phyloP scores from a whole-genome alignment of 306 rosid genomes.

The Prunus padus region DNA sequence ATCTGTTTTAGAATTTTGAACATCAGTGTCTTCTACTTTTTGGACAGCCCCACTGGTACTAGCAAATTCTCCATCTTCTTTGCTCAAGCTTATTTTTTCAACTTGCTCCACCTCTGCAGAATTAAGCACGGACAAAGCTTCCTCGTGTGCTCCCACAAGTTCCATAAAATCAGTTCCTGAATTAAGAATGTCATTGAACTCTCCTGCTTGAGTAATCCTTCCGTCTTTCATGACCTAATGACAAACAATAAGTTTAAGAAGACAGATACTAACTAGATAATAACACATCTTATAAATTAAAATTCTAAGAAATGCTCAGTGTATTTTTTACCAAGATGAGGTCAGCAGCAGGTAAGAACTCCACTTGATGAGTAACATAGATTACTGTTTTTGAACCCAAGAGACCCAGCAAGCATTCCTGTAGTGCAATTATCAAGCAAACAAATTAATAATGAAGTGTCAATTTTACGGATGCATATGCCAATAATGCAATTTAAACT shows the following conservation, averaged over 20 bases:
- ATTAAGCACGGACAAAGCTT: slow-evolving; percentile 68
- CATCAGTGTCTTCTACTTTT: slow-evolving; percentile 35
- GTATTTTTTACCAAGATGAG: slow-evolving; percentile 60
- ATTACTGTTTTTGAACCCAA: slow-evolving; percentile 72
- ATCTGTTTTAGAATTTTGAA: slow-evolving; percentile 38
- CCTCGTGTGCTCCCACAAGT: slow-evolving; percentile 81
- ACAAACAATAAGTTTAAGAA: not conserved
- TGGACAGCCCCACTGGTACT: slow-evolving; percentile 23
- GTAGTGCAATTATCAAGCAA: slow-evolving; percentile 16
- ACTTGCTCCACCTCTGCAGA: slow-evolving; percentile 30
- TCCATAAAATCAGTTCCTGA: slow-evolving; percentile 72
- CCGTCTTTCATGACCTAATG: slow-evolving; percentile 86
- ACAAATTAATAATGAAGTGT: not conserved
- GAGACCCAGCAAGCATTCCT: slow-evolving; percentile 82
- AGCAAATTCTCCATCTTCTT: slow-evolving; percentile 29
- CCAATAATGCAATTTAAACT: not conserved
- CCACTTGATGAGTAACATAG: slow-evolving; percentile 86
- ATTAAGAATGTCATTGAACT: slow-evolving; percentile 57
- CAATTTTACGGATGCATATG: not conserved
- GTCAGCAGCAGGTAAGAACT: slow-evolving; percentile 85
- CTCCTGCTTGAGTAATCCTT: slow-evolving; percentile 69
- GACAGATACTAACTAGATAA: not conserved
- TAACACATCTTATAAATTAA: not conserved
- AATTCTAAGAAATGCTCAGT: slow-evolving; percentile 4
- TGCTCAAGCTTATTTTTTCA: slow-evolving; percentile 22